A percentile compares a stretch with the other conserved stretches of the same genome.
Conservation (phyloP, 2,329 filamentous ascomycete genomes). For the Diaporthe nobilis region DNA sequence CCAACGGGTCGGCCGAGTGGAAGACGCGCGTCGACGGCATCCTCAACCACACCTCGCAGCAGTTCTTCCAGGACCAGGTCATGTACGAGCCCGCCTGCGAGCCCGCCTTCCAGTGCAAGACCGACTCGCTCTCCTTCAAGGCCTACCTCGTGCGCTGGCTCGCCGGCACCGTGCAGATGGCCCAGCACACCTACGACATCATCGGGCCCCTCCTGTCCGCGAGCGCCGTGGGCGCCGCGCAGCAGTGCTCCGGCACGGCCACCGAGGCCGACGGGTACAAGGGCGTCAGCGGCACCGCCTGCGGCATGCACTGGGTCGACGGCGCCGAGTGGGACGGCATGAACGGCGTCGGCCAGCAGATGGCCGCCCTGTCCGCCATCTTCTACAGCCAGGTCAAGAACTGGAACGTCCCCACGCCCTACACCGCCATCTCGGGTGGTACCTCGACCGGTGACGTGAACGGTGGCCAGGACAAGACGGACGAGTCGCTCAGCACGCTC, state of each 20-base stretch:
- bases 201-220: conserved; percentile 54
- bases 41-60: conserved; percentile 58
- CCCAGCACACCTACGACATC: conserved; percentile 52
- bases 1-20: conserved; percentile 58
- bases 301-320: conserved; percentile 62
- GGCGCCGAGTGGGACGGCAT: conserved; percentile 57
- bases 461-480: conserved; percentile 34
- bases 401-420: conserved; percentile 45
- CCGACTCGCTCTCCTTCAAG: conserved; percentile 71
- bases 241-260: conserved; percentile 51
- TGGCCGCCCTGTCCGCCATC: conserved; percentile 60
- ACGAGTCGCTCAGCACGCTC: conserved; percentile 33
- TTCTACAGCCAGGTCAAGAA: conserved; percentile 54
- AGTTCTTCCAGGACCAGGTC: conserved; percentile 64
- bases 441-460: conserved; percentile 36
- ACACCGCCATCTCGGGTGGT: conserved; percentile 27
- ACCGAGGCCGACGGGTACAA: conserved; percentile 44
- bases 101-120: conserved; percentile 60
- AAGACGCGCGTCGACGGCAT: conserved; percentile 64
- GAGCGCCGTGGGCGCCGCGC: conserved; percentile 57
- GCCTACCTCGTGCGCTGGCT: conserved; percentile 69
- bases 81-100: conserved; percentile 71
- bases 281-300: conserved; percentile 57
- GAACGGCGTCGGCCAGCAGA: conserved; percentile 62
- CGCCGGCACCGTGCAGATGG: conserved; percentile 55